Conservation (phyloP, 768 basidiomycete genomes). For the Phylloporus sp. region DNA sequence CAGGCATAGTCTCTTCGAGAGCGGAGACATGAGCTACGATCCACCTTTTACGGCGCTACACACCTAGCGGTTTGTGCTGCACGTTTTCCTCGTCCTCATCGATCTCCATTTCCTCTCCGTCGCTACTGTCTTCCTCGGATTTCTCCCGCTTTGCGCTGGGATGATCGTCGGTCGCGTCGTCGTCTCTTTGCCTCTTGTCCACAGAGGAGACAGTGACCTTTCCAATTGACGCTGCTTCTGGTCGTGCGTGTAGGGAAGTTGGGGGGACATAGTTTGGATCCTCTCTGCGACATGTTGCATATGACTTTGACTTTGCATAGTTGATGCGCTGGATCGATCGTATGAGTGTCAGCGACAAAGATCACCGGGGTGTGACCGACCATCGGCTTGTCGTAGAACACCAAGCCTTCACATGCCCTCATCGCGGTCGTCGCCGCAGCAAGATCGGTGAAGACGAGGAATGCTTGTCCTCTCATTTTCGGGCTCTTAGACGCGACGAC, state of each 20-base stretch:
- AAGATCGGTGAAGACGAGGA: constrained; percentile 92
- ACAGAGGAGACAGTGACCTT: constrained; percentile 31
- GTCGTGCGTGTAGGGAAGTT: constrained; percentile 57
- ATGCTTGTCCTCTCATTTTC: constrained; percentile 92
- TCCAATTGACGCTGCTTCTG: constrained; percentile 40
- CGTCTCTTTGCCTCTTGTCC: constrained; percentile 69
- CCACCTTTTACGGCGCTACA: constrained; percentile 26
- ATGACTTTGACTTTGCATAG: constrained; percentile 87
- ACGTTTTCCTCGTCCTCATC: constrained; percentile 78
- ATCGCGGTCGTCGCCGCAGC: constrained; percentile 88
- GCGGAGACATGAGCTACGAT: constrained; percentile 14
- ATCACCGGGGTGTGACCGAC: constrained; percentile 44
- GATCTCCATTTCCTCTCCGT: constrained; percentile 92
- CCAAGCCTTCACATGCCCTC: constrained; percentile 89
- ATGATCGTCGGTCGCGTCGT: constrained; percentile 49
- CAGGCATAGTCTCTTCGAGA: constrained; percentile 39
- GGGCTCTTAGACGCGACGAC: constrained; percentile 83
- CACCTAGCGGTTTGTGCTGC: constrained; percentile 45
- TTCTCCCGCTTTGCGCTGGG: constrained; percentile 67
- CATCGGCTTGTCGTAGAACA: constrained; percentile 90
- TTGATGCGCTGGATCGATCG: constrained; percentile 64
- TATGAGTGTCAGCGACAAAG: constrained; percentile 7
- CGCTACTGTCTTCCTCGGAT: constrained; percentile 55
- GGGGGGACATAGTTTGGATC: constrained; percentile 82
- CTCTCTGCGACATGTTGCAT: constrained; percentile 74